A percentile compares a stretch with the other conserved stretches of the same genome.
These are phyloP conservation scores for Phytopythium cucurbitacearum DNA, from an alignment of 352 stramenopile genomes.

Conservation along the genomic window DNA sequence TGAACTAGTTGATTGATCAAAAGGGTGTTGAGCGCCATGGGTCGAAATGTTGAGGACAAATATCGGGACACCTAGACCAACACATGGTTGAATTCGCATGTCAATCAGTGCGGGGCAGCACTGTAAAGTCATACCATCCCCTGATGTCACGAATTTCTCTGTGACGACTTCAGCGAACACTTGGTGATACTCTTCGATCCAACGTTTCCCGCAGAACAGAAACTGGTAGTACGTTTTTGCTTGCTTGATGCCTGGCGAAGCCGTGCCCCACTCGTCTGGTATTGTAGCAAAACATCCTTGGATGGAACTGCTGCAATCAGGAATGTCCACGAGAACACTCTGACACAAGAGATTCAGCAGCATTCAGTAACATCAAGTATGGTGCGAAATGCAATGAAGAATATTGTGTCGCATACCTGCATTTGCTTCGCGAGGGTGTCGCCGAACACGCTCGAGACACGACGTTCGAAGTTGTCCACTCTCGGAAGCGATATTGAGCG, in stretches of 20 bases:
- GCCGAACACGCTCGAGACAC: constrained; percentile 24
- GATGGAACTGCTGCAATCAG: constrained; percentile 12
- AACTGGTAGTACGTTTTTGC: constrained; percentile 73
- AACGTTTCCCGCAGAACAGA: constrained; percentile 57
- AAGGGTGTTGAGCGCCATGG: neutral
- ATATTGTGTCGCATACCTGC: constrained; percentile 16
- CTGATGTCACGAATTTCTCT: constrained; percentile 14
- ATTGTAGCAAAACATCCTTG: constrained; percentile 55
- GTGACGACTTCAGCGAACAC: constrained; percentile 46
- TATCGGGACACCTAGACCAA: constrained; percentile 53
- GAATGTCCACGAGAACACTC: constrained; percentile 13
- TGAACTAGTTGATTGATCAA: neutral
- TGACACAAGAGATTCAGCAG: constrained; percentile 6
- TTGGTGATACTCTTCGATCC: constrained; percentile 52
- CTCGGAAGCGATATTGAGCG: neutral
- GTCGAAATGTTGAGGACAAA: constrained; percentile 67
- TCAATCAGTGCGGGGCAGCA: neutral
- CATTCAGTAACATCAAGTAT: too few relatives aligned
- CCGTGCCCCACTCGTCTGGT: constrained; percentile 23
- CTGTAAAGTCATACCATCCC: constrained; percentile 21
- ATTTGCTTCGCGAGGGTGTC: constrained; percentile 32
- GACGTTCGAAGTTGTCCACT: constrained; percentile 36
- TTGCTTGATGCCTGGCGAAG: constrained; percentile 42
- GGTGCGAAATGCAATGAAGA: neutral
- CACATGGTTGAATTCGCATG: neutral